Conservation (phyloP, 176 grass and related monocot species). For the Cenchrus fungigraminus region DNA sequence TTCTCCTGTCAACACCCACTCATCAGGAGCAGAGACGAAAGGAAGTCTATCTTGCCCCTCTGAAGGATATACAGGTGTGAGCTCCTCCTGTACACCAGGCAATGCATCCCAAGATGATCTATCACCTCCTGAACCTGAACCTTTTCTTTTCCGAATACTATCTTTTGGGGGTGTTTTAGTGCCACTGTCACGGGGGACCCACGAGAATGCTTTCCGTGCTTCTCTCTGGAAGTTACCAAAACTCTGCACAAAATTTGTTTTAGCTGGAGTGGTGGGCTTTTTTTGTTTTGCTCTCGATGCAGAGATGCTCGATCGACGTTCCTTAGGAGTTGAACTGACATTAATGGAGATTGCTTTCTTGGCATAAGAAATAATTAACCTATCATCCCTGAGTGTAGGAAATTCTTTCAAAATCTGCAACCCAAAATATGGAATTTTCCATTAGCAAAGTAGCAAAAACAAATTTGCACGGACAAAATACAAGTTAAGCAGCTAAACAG, state of each 20-base stretch:
- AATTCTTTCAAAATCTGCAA: conserved; percentile 95
- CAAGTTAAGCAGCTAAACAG: conserved; percentile 13
- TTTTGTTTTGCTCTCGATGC: conserved; percentile 73
- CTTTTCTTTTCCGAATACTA: conserved; percentile 81
- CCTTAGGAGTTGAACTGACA: conserved; percentile 64
- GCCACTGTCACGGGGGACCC: conserved; percentile 75
- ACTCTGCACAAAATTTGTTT: conserved; percentile 85
- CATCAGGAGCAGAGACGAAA: conserved; percentile 83
- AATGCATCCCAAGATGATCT: conserved; percentile 63
- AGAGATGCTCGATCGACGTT: conserved; percentile 65
- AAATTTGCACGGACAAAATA: conserved; percentile 7
- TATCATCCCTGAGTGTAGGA: conserved; percentile 89
- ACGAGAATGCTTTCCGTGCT: conserved; percentile 88
- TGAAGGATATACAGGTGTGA: conserved; percentile 51
- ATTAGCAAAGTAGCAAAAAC: conserved; percentile 37
- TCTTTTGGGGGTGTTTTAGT: conserved; percentile 61
- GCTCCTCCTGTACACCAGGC: conserved; percentile 67
- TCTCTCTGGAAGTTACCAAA: conserved; percentile 90
- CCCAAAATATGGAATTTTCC: conserved; percentile 38
- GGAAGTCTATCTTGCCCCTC: conserved; percentile 83
- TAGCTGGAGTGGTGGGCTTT: conserved; percentile 62
- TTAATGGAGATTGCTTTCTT: conserved; percentile 84
- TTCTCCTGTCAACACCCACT: conserved; percentile 93
- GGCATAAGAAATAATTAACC: conserved; percentile 78
- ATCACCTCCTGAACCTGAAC: conserved; percentile 74